Percentiles rank a stretch among this genome's conserved stretches.
phyloP scores from a whole-genome alignment of 192 early-diverging fungal species.

The Backusella australiensis region DNA sequence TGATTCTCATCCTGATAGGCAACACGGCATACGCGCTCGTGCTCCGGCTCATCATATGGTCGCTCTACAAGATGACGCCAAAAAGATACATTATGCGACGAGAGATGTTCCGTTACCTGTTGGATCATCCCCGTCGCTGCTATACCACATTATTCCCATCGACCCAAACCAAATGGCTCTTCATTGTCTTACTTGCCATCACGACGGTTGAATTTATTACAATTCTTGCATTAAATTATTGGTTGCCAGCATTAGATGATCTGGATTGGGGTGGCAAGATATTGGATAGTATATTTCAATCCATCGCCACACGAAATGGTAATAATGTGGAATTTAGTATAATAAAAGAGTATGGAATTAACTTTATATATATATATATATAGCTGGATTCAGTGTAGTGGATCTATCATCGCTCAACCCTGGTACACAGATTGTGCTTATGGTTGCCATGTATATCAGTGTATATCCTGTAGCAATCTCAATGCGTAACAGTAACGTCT shows the following conservation, averaged over 20 bases:
- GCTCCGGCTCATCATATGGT: constrained; percentile 30
- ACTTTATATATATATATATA: not conserved
- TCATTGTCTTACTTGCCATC: constrained; percentile 22
- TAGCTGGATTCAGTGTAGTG: constrained; percentile 32
- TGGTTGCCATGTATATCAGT: constrained; percentile 39
- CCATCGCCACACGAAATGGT: constrained; percentile 32
- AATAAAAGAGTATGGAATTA: too few species aligned
- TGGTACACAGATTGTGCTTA: constrained; percentile 29
- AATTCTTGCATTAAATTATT: constrained; percentile 28
- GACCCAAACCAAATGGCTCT: constrained; percentile 33
- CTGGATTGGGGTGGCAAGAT: constrained; percentile 29
- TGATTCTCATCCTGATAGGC: constrained; percentile 29
- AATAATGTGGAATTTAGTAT: not conserved
- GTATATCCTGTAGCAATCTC: constrained; percentile 39
- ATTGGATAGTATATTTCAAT: constrained; percentile 34
- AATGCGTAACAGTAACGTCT: constrained; percentile 37
- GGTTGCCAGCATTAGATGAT: constrained; percentile 18
- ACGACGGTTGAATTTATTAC: constrained; percentile 23
- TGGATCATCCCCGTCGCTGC: constrained; percentile 37
- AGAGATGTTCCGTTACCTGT: constrained; percentile 26
- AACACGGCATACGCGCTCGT: constrained; percentile 35
- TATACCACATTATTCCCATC: constrained; percentile 37
- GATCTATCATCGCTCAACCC: constrained; percentile 21
- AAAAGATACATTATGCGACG: constrained; percentile 13
- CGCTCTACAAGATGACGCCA: constrained; percentile 21